Evolutionary conservation across 306 rosid species (phyloP).

Genomic region (Ochetophila trinervis): DNA sequence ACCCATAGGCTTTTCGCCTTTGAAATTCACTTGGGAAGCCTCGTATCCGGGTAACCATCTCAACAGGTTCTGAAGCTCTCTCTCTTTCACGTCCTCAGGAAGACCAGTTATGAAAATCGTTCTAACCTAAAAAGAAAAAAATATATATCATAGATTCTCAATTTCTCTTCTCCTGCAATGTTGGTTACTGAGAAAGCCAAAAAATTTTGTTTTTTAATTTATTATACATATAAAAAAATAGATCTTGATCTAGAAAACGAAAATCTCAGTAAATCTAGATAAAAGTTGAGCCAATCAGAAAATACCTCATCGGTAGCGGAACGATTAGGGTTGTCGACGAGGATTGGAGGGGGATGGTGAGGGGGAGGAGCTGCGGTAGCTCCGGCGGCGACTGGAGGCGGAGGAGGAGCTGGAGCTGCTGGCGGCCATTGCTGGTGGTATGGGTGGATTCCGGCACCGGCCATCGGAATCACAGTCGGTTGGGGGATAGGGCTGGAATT

Average conservation of each 20-base stretch:
- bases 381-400: slow-evolving; percentile 27
- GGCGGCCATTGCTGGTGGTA: slow-evolving; percentile 97
- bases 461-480: slow-evolving; percentile 37
- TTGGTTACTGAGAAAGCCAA: too few species aligned
- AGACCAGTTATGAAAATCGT: slow-evolving; percentile 91
- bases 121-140: slow-evolving; percentile 46
- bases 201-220: too few species aligned
- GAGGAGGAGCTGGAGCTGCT: slow-evolving; percentile 53
- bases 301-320: slow-evolving; percentile 65
- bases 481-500: background rate
- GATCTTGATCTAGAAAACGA: background rate
- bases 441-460: slow-evolving; percentile 89
- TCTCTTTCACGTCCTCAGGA: slow-evolving; percentile 91
- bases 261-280: background rate
- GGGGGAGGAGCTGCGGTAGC: slow-evolving; percentile 38
- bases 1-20: slow-evolving; percentile 98
- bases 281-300: background rate
- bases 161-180: too few species aligned
- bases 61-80: slow-evolving; percentile 81
- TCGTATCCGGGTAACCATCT: slow-evolving; percentile 96
- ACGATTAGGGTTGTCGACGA: slow-evolving; percentile 47
- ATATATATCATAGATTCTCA: too few species aligned
- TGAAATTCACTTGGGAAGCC: slow-evolving; percentile 88
- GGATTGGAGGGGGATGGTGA: slow-evolving; percentile 35
- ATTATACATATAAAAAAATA: too few species aligned